Percentiles rank a stretch among this genome's conserved stretches.
These are phyloP conservation scores for Penicillium expansum DNA, from an alignment of 2,329 filamentous ascomycete genomes.

Conservation along the genomic window DNA sequence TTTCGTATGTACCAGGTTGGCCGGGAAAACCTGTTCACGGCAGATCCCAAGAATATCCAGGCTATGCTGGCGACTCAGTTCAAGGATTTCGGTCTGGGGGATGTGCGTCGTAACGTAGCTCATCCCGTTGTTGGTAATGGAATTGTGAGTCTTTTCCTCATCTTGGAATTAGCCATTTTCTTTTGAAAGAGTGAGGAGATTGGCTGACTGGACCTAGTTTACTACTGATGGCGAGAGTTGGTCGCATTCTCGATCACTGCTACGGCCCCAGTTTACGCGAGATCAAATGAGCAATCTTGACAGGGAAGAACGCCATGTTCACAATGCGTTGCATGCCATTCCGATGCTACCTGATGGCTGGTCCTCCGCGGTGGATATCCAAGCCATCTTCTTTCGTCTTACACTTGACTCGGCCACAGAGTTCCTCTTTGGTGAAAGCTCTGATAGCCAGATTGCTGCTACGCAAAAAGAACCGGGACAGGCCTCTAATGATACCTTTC, in stretches of 20 bases:
- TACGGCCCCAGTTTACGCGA: conserved; percentile 53
- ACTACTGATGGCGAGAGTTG: conserved; percentile 49
- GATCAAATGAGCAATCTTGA: conserved; percentile 54
- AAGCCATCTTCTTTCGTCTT: conserved; percentile 62
- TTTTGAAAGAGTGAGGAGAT: background rate
- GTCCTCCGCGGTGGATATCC: conserved; percentile 54
- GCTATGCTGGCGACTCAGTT: background rate
- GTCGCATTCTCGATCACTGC: conserved; percentile 44
- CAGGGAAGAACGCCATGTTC: conserved; percentile 61
- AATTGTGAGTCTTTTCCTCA: background rate
- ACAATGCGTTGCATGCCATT: conserved; percentile 19
- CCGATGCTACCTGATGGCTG: conserved; percentile 54
- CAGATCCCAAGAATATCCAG: background rate
- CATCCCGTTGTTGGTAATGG: background rate
- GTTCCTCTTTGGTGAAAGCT: conserved; percentile 60
- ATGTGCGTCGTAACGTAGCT: background rate
- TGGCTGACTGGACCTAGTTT: conserved; percentile 30
- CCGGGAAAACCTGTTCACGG: background rate
- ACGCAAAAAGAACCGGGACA: background rate
- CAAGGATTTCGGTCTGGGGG: background rate
- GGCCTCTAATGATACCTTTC: background rate
- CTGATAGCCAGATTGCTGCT: background rate
- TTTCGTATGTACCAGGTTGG: background rate
- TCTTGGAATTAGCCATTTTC: background rate
- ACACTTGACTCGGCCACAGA: conserved; percentile 67